Conservation (phyloP, 2,329 filamentous ascomycete genomes). For the Pseudocercospora fuligena region DNA sequence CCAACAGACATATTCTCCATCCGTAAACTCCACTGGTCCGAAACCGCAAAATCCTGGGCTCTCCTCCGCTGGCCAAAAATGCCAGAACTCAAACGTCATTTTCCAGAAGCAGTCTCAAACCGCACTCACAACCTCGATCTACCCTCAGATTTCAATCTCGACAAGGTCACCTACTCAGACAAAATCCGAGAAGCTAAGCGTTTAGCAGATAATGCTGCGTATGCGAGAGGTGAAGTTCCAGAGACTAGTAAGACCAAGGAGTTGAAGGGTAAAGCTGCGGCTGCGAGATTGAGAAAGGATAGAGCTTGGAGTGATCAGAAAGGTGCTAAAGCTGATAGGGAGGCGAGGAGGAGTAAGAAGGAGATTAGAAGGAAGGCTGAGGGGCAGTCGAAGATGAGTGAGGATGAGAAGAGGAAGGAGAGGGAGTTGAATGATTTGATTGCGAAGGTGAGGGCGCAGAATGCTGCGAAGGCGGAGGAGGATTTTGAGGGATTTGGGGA, state of each 20-base stretch:
- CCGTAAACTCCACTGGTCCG: slow-evolving; percentile 80
- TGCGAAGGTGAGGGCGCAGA: slow-evolving; percentile 38
- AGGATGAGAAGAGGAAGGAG: slow-evolving; percentile 38
- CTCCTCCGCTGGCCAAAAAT: slow-evolving; percentile 87
- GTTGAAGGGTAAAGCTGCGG: slow-evolving; percentile 39
- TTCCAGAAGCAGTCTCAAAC: slow-evolving; percentile 45
- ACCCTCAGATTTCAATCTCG: slow-evolving; percentile 41
- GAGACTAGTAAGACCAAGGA: slow-evolving; percentile 24
- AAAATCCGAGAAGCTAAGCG: slow-evolving; percentile 50
- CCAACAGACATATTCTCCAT: slow-evolving; percentile 89
- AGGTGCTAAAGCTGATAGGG: slow-evolving; percentile 41
- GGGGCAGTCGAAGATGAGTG: slow-evolving; percentile 37
- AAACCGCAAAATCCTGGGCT: slow-evolving; percentile 82
- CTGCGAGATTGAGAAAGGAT: slow-evolving; percentile 38
- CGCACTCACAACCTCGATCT: slow-evolving; percentile 46
- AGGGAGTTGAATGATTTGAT: slow-evolving; percentile 42
- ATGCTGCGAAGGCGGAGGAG: slow-evolving; percentile 22
- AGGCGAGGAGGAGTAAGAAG: slow-evolving; percentile 43
- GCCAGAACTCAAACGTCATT: slow-evolving; percentile 70
- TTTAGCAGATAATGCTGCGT: slow-evolving; percentile 41
- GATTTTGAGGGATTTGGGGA: slow-evolving; percentile 33
- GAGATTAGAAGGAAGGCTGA: slow-evolving; percentile 40
- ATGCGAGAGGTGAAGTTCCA: slow-evolving; percentile 35
- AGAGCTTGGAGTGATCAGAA: slow-evolving; percentile 46
- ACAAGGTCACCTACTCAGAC: slow-evolving; percentile 51